Conservation (phyloP, 768 basidiomycete genomes). For the Psilocybe tampanensis region DNA sequence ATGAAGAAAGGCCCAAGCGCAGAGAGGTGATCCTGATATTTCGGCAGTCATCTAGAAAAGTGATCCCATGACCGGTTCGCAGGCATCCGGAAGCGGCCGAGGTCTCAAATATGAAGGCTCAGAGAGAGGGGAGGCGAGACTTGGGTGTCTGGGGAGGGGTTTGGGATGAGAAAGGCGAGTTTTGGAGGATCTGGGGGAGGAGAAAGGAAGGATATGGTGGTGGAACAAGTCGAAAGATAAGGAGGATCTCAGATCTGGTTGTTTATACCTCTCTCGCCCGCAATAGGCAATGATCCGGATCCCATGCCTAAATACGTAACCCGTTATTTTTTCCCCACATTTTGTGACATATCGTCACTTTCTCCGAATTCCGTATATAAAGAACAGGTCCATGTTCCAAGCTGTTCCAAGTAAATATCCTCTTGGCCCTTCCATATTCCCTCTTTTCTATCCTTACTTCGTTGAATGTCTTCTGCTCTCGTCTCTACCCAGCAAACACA, state of each 20-base stretch:
- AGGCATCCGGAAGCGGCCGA: constrained; percentile 11
- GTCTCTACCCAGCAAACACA: constrained; percentile 33
- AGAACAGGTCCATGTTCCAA: constrained; percentile 1
- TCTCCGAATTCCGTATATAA: constrained; percentile 9
- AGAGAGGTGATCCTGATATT: constrained; percentile 11
- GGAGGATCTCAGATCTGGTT: constrained; percentile 15
- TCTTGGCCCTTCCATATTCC: neutral
- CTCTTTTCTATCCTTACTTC: constrained; percentile 1
- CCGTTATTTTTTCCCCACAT: constrained; percentile 10
- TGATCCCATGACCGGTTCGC: constrained; percentile 18
- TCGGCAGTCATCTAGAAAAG: constrained; percentile 8
- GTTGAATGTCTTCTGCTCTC: constrained; percentile 14
- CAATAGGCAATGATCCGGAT: constrained; percentile 11
- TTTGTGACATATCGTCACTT: constrained; percentile 13
- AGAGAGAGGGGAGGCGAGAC: neutral
- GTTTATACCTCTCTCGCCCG: neutral
- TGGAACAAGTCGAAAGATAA: constrained; percentile 14
- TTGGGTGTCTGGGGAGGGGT: neutral
- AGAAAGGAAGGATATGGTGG: constrained; percentile 8
- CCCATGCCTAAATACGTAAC: constrained; percentile 2
- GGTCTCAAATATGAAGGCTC: neutral
- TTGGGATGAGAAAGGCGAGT: constrained; percentile 1
- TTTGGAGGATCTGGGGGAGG: constrained; percentile 2
- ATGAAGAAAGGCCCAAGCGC: constrained; percentile 4
- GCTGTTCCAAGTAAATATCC: neutral